phyloP scores from a whole-genome alignment of 2,329 filamentous ascomycete genomes.

The Fonsecaea pedrosoi region DNA sequence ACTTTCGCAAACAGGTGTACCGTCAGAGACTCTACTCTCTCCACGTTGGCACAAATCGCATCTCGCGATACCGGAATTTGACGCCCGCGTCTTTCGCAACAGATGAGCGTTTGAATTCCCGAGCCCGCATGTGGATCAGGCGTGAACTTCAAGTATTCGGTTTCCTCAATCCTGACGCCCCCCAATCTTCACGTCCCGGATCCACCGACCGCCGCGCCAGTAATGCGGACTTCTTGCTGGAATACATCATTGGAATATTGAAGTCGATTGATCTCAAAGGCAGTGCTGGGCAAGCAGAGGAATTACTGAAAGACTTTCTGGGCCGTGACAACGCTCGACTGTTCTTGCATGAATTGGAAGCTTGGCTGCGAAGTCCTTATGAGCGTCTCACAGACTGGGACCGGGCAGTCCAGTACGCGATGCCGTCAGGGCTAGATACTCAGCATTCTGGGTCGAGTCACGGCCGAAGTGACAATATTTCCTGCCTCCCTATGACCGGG shows the following conservation, averaged over 20 bases:
- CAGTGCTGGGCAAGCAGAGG: constrained; percentile 77
- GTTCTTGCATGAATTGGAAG: constrained; percentile 83
- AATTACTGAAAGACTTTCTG: constrained; percentile 78
- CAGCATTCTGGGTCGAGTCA: neutral
- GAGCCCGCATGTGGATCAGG: constrained; percentile 80
- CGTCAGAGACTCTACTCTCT: constrained; percentile 73
- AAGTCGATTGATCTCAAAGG: constrained; percentile 83
- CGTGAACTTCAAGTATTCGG: constrained; percentile 84
- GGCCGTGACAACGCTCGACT: constrained; percentile 74
- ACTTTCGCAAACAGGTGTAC: constrained; percentile 75
- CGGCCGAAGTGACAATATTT: neutral
- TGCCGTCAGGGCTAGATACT: constrained; percentile 12
- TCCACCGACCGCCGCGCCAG: constrained; percentile 57
- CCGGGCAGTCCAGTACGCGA: constrained; percentile 72
- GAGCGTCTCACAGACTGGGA: constrained; percentile 78
- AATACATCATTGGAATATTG: constrained; percentile 83
- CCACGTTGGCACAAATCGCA: constrained; percentile 79
- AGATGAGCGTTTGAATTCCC: constrained; percentile 72
- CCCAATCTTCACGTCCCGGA: constrained; percentile 24
- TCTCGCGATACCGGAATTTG: constrained; percentile 78
- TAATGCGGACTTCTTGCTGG: constrained; percentile 83
- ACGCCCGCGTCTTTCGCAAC: constrained; percentile 69
- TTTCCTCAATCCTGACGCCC: constrained; percentile 62
- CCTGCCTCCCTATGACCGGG: constrained; percentile 10
- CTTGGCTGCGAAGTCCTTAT: constrained; percentile 83